phyloP scores from a whole-genome alignment of 352 stramenopile genomes.

The Saprolegnia diclina region DNA sequence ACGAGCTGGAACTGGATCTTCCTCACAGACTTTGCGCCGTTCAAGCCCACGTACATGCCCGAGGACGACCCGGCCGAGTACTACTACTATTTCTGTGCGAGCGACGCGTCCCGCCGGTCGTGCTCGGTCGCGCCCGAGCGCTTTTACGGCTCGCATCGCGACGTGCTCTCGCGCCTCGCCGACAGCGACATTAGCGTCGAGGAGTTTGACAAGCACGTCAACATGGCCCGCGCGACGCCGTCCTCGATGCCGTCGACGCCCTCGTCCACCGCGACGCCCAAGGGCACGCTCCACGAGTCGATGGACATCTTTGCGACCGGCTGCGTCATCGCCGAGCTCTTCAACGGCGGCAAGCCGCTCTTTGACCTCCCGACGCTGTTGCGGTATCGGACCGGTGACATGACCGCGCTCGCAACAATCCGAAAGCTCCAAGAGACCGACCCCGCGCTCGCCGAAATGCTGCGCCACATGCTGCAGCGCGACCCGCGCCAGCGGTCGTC shows the following conservation, averaged over 20 bases:
- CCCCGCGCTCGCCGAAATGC: constrained; percentile 79
- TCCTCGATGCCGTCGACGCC: constrained; percentile 28
- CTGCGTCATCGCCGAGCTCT: constrained; percentile 96
- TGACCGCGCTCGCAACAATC: constrained; percentile 72
- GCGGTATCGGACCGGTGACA: constrained; percentile 76
- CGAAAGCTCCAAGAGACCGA: constrained; percentile 87
- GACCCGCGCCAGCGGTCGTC: constrained; percentile 83
- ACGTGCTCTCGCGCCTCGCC: constrained; percentile 59
- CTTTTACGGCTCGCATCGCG: constrained; percentile 48
- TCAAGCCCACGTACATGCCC: constrained; percentile 93
- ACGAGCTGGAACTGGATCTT: constrained; percentile 98
- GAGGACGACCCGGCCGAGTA: constrained; percentile 95
- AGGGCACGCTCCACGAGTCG: constrained; percentile 67
- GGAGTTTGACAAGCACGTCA: constrained; percentile 70
- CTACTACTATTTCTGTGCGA: constrained; percentile 92
- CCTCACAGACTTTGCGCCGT: constrained; percentile 94
- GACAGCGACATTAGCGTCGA: constrained; percentile 63
- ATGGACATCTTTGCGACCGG: constrained; percentile 99
- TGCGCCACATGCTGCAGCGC: constrained; percentile 92
- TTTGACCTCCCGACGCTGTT: constrained; percentile 92
- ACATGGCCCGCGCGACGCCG: constrained; percentile 39
- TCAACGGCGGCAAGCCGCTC: constrained; percentile 92
- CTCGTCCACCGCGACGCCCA: constrained; percentile 32
- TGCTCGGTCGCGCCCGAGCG: constrained; percentile 96
- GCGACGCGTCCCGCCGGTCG: constrained; percentile 76